Evolutionary conservation across 2,329 filamentous ascomycete genomes (phyloP), one percentile per base, ranked within the genome.

Genomic region (Eutypella sp.): DNA sequence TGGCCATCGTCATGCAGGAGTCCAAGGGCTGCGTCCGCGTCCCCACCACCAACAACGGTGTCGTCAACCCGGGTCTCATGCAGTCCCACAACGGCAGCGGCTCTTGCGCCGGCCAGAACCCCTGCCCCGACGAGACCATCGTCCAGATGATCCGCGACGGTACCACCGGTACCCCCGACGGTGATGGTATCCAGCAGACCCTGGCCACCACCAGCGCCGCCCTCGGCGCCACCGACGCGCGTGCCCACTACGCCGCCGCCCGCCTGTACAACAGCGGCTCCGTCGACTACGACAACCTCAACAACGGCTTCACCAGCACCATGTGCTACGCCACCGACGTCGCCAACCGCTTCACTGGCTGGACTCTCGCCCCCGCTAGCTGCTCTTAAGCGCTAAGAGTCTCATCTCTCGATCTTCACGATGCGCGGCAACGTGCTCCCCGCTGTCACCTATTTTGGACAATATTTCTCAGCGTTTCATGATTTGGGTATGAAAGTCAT

Each of bases 271-370:
- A 78, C 57, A 70, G 69, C n/a, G 74, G 74, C 15, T 60, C 57
- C 19, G 53, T 73, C 55, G 48, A 59, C 33, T 49, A 49, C 9
- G 61, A 58, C 31, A 64, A 72, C 50, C 57, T 71, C 6, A 63
- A 67, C 34, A 61, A 65, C 44, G 69, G 69, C 38, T 63, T 72
- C 56, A 68, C 65, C 25, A 50, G 47, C 19, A 75, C 73, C 16
- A 66, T 68, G 49, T 77, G 73, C 63, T 79, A 79, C 56, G 64
- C 68, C 8, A 67, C 63, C 16, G 75, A 79, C 50, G 62, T 78
- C 50, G 75, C 76, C 40, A 76, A 69, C 47, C 49, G 49, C 22
- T 39, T 45, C 15, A 49, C 47, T 25, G 49, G 49, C 19, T 52
- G 49, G 49, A 47, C 44, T 18, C 37, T 51, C 4, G 42, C 50